Percentiles rank a stretch among this genome's conserved stretches.
Conservation (phyloP, 2,329 filamentous ascomycete genomes). For the Trichoderma sp. region DNA sequence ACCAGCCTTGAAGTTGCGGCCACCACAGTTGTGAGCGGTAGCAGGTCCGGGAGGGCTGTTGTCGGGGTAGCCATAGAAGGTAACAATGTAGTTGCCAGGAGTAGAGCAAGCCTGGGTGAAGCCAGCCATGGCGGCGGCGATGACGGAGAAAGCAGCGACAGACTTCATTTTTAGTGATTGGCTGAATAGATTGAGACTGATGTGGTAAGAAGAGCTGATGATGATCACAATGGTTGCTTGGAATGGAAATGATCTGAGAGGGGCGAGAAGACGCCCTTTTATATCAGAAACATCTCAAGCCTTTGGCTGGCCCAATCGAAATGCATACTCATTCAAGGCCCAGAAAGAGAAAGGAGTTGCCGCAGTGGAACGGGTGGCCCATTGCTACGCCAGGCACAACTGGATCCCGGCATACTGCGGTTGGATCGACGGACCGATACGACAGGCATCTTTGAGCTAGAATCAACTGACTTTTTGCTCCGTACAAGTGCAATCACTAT, state of each 20-base stretch:
- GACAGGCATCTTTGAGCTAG: background rate
- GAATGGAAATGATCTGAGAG: conserved; percentile 4
- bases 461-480: background rate
- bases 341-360: background rate
- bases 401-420: background rate
- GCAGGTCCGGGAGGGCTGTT: conserved; percentile 32
- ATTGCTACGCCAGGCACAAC: background rate
- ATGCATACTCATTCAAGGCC: background rate
- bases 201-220: background rate
- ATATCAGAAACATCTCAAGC: background rate
- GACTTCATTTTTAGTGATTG: conserved; percentile 30
- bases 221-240: background rate
- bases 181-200: background rate
- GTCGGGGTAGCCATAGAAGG: conserved; percentile 34
- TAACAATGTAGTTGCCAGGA: conserved; percentile 32
- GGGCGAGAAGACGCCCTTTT: conserved; percentile 1
- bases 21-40: conserved; percentile 31
- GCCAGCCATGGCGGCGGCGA: conserved; percentile 28
- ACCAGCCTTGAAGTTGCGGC: conserved; percentile 31
- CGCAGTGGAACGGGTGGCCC: background rate
- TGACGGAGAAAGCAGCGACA: conserved; percentile 28
- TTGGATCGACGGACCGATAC: conserved; percentile 20
- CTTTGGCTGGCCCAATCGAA: too few species aligned
- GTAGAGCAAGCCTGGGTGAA: conserved; percentile 31
- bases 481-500: background rate